Base-by-base conservation (phyloP, 208 protist species). In the Trichomonas gallinae region DNA sequence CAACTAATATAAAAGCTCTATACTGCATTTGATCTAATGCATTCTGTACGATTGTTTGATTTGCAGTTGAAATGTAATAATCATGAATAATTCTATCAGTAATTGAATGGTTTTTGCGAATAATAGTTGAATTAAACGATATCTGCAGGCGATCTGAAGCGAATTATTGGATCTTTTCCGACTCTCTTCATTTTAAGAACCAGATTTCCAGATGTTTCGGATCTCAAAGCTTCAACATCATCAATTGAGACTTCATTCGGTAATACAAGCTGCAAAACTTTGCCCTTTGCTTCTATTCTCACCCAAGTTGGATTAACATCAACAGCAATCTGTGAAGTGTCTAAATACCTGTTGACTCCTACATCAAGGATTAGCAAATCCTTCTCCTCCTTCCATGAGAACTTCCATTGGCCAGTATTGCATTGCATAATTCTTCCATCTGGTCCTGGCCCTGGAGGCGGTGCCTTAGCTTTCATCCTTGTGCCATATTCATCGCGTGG, bases 281-380 rank as follows among this genome's bases (percentile, higher is more conserved):
- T 99, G 9, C 98, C 98, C 97, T 99, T 99, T 96, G 99, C 97
- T 87, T 97, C 97, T 44, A 99, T 98, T 0, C 98, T 97, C 17
- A 99, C 97, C 96, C 98, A 98, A n/a, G 98, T 97, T 88, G 99
- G 98, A 89, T 99, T 98, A 15, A 98, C 98, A 96, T 99, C 98
- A 23, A 99, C 97, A 63, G 98, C 96, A 96, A 99, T 98, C 81
- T 99, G 97, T 34, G 98, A 98, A 36, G 97, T 99, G 34, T 98
- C 98, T 51, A 99, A 98, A 96, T 99, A 99, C 97, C 98, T 98
- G 15, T 98, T 98, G 0, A 98, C 97, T 93, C 98, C 96, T 42
- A 99, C 98, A 36, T 98, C 98, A 23, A 99, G 96, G 23, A 98
- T 97, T 0, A 99, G 96, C 9, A 38, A 51, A 31, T 72, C 96